Evolutionary conservation across 139 green algal species (phyloP), one percentile per base, ranked within the genome.

Genomic region (Chlamydomonas schloesseri): DNA sequence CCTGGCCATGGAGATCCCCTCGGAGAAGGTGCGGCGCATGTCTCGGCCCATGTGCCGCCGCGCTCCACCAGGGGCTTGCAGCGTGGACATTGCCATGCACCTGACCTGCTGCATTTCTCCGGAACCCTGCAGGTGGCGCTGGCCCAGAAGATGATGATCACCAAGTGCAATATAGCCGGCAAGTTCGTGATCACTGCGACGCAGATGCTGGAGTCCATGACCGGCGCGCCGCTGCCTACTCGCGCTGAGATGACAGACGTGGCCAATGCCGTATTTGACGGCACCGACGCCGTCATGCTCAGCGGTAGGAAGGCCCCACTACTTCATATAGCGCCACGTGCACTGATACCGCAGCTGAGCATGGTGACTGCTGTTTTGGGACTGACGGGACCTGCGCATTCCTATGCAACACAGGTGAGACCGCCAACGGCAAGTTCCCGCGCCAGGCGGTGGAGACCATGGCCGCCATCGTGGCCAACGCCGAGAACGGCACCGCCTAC

Each of bases 331-430:
- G n/a, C n/a, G n/a, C n/a, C n/a, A n/a, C n/a, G n/a, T n/a, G n/a
- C n/a, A n/a, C n/a, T n/a, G n/a, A n/a, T n/a, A n/a, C n/a, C n/a
- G n/a, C n/a, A n/a, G n/a, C n/a, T n/a, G n/a, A n/a, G n/a, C n/a
- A n/a, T n/a, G n/a, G n/a, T n/a, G n/a, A n/a, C n/a, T n/a, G n/a
- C n/a, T n/a, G n/a, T n/a, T n/a, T n/a, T n/a, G n/a, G n/a, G n/a
- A n/a, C n/a, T n/a, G n/a, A n/a, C n/a, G n/a, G n/a, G n/a, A n/a
- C n/a, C n/a, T n/a, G n/a, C n/a, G n/a, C n/a, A n/a, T n/a, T n/a
- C n/a, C n/a, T n/a, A n/a, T n/a, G n/a, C n/a, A n/a, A n/a, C 50
- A 17, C 60, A 78, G 94, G 91, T 2, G 95, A 97, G 91, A 97
- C 94, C 11, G 95, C 95, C 53, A 93, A 93, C 67, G 94, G 94